These are phyloP conservation scores for Fusarium continuum DNA, from an alignment of 2,329 filamentous ascomycete species.

Conservation along the genomic window DNA sequence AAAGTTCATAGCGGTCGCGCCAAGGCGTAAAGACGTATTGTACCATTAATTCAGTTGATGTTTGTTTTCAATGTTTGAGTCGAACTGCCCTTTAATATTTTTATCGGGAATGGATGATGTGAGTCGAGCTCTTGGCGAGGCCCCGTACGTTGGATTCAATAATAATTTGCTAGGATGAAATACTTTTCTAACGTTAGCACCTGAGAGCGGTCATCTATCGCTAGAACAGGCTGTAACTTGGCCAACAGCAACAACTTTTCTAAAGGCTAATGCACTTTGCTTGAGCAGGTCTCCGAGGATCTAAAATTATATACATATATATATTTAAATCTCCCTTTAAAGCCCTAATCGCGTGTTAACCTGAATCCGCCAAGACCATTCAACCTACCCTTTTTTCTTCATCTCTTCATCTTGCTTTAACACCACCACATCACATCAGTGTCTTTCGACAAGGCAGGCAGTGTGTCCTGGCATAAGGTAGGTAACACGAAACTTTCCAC, in stretches of 20 bases:
- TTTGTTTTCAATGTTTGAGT: no score
- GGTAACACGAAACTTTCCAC: no score
- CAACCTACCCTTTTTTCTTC: no score
- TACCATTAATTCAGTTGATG: constrained; percentile 59
- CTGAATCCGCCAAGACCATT: no score
- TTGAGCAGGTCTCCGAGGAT: not conserved
- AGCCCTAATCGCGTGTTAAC: no score
- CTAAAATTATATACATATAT: no score
- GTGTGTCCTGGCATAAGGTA: no score
- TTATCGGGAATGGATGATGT: not conserved
- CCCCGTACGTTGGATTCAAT: not conserved
- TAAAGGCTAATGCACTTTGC: not conserved
- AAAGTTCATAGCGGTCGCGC: constrained; percentile 72
- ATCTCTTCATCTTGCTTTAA: no score
- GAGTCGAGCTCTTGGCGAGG: not conserved
- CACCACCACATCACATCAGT: no score
- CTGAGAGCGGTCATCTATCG: not conserved
- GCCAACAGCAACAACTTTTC: not conserved
- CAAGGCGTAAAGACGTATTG: constrained; percentile 79
- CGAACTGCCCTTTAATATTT: not conserved
- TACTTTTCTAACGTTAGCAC: constrained; percentile 11
- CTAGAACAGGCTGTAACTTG: not conserved
- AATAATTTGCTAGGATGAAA: constrained; percentile 12
- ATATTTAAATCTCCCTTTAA: no score
- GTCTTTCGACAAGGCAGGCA: no score